phyloP scores from a whole-genome alignment of 768 basidiomycete species.

The Boletus coccyginus region DNA sequence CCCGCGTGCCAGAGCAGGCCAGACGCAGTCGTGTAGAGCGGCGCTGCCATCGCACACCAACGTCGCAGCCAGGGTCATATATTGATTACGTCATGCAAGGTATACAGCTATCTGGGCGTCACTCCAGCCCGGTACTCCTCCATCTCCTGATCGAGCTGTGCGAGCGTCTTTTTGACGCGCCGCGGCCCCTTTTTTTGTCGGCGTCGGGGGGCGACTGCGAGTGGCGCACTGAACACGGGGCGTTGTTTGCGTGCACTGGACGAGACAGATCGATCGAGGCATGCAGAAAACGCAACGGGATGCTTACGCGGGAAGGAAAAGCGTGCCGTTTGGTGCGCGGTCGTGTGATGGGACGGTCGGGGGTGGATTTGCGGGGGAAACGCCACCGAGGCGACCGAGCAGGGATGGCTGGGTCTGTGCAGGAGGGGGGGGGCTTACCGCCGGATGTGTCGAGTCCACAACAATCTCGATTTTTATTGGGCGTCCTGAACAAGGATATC shows the following conservation, averaged over 20 bases:
- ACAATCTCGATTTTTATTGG: slow-evolving; percentile 67
- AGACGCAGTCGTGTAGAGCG: slow-evolving; percentile 89
- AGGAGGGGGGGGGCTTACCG: slow-evolving; percentile 20
- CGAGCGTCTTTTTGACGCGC: slow-evolving; percentile 64
- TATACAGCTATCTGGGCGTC: neutral
- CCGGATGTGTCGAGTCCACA: slow-evolving; percentile 38
- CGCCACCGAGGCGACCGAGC: slow-evolving; percentile 35
- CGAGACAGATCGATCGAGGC: neutral
- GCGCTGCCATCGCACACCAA: slow-evolving; percentile 80
- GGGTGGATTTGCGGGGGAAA: neutral
- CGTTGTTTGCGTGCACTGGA: slow-evolving; percentile 21
- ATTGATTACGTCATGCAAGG: slow-evolving; percentile 15
- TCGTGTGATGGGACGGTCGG: slow-evolving; percentile 5
- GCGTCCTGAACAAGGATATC: slow-evolving; percentile 42
- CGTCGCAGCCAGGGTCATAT: neutral
- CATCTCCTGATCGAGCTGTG: slow-evolving; percentile 76
- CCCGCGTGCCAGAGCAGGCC: slow-evolving; percentile 89
- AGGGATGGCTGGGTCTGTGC: slow-evolving; percentile 36
- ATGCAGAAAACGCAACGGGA: neutral
- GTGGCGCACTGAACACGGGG: slow-evolving; percentile 17
- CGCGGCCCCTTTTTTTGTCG: slow-evolving; percentile 73
- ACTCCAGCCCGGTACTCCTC: slow-evolving; percentile 65
- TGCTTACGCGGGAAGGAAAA: slow-evolving; percentile 10
- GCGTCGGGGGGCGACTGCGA: slow-evolving; percentile 32
- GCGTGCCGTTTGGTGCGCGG: slow-evolving; percentile 18